These are phyloP conservation scores for Coemansia sp. DNA, from an alignment of 192 early-diverging fungal species.

Conservation along the genomic window DNA sequence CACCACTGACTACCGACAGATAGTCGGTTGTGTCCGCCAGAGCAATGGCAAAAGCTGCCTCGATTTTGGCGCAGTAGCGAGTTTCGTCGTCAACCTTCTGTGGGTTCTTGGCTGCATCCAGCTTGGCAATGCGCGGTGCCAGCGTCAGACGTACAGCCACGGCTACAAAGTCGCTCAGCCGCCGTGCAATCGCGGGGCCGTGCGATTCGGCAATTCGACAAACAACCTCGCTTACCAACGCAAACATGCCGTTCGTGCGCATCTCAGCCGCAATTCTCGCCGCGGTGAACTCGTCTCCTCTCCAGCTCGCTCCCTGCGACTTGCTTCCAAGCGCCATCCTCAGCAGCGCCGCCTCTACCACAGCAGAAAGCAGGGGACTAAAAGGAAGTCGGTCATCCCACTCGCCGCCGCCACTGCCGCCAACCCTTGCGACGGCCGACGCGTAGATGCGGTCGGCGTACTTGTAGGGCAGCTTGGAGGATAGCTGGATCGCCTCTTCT, in stretches of 20 bases:
- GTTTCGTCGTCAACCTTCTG: constrained; percentile 5
- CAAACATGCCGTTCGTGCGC: constrained; percentile 2
- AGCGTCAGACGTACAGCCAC: constrained; percentile 10
- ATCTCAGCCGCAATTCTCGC: constrained; percentile 15
- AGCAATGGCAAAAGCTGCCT: constrained; percentile 6
- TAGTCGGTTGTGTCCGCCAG: neutral
- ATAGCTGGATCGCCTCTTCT: constrained; percentile 25
- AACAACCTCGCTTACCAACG: constrained; percentile 20
- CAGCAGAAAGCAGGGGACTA: constrained; percentile 37
- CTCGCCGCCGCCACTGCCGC: neutral
- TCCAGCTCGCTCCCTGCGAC: neutral
- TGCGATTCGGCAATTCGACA: constrained; percentile 23
- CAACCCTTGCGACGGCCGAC: neutral
- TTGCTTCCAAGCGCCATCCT: constrained; percentile 19
- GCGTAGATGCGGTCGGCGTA: constrained; percentile 38
- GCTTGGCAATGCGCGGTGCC: constrained; percentile 25
- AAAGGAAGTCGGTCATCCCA: constrained; percentile 11
- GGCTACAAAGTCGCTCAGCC: constrained; percentile 4
- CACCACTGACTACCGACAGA: neutral
- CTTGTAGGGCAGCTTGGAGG: constrained; percentile 34
- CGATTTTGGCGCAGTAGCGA: constrained; percentile 10
- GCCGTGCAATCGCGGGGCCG: constrained; percentile 1
- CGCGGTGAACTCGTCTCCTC: neutral
- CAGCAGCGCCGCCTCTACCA: constrained; percentile 29
- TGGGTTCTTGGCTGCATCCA: neutral